Evolutionary conservation across 805 yeast species (phyloP), one percentile per base, ranked within the genome.

Genomic region (Jamesozyma piceae): DNA sequence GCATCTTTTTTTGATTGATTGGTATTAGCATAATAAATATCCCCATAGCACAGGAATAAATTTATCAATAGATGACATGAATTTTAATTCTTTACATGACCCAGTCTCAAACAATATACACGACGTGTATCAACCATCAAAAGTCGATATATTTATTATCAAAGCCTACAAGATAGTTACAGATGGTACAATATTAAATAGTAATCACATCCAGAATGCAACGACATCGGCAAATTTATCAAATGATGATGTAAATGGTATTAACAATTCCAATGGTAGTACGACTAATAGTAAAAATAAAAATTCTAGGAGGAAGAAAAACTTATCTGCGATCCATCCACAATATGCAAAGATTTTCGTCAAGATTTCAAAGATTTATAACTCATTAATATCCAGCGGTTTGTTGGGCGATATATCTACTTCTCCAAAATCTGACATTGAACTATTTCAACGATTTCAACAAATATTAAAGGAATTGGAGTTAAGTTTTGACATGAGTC

Each of bases 381-480:
- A 49, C 37, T 52, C 60, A 8, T 45, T 58, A 13, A 43, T 57
- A 22, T 49, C 61, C 2, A 49, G 53, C 5, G 63, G 58, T 0
- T 41, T 53, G 11, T 49, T 57, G 22, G 53, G 51, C 28, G 60
- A 58, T 42, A 59, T 52, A 20, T 48, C 62, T 2, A 51, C 57
- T 1, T 55, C 63, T 10, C 64, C 64, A 15, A 62, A 62, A 35
- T 60, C 65, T 1, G 52, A 62, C 13, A 58, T 62, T 19, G 66
- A 62, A 40, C 37, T 62, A 22, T 62, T 53, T 41, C 64, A 62
- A 41, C 44, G 62, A 26, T 62, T 62, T 35, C 63, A 58, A 39
- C 66, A 60, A 41, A 60, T 59, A 8, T 46, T 62, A 13, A 60
- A 60, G 41, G 66, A 62, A 43, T 39, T 62, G 39, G 60, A 58